phyloP scores from a whole-genome alignment of 2,329 filamentous ascomycete genomes.

The Microsporum canis region DNA sequence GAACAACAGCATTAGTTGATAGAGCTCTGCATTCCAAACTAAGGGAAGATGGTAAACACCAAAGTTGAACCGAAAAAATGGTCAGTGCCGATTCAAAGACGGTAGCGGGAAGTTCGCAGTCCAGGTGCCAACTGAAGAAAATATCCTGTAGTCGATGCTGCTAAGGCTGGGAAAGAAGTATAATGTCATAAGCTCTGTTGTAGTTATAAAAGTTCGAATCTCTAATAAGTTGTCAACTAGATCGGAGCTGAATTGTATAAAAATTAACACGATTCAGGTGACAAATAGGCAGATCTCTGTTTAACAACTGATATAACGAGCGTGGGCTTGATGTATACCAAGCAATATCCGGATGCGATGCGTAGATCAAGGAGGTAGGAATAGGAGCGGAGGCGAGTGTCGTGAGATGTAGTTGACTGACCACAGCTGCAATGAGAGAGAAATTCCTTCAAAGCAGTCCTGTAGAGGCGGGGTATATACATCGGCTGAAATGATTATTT shows the following conservation, averaged over 20 bases:
- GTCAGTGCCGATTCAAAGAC: not conserved
- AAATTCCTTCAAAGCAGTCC: not conserved
- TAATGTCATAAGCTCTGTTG: not conserved
- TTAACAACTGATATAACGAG: not conserved
- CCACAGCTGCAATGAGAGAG: not conserved
- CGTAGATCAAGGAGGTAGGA: not conserved
- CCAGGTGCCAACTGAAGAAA: not conserved
- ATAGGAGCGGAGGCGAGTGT: not conserved
- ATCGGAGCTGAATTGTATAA: not conserved
- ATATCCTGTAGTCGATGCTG: not conserved
- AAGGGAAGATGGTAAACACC: not conserved
- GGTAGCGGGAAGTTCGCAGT: not conserved
- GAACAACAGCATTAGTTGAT: not conserved
- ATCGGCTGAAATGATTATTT: constrained; percentile 6
- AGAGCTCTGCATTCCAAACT: not conserved
- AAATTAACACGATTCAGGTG: not conserved
- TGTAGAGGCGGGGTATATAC: constrained; percentile 5
- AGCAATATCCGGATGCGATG: not conserved
- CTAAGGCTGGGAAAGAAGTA: not conserved
- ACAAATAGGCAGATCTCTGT: not conserved
- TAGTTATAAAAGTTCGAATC: not conserved
- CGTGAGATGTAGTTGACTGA: not conserved
- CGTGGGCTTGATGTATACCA: not conserved
- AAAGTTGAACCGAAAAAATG: not conserved
- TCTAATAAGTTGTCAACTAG: not conserved